Base-by-base conservation (phyloP, 371 early-diverging fungal species). In the Lichtheimia hyalospora region DNA sequence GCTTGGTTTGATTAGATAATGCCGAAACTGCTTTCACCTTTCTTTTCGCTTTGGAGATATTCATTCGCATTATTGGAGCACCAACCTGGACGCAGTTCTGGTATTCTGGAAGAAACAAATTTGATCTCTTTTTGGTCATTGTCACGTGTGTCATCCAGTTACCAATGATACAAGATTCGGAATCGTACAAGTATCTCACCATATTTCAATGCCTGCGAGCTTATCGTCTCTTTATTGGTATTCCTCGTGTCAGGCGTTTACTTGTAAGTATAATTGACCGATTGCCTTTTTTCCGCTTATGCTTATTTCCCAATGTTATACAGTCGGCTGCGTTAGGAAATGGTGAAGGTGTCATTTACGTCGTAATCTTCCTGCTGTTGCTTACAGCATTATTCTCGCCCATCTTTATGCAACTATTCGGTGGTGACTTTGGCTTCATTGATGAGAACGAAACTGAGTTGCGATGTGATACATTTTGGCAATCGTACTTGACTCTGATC, bases 141-240 rank as follows among this genome's bases (percentile, higher is more conserved):
- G 58, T 63, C 15, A 83, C 85, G 1, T 74, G 80, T 16, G 69
- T 85, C 5, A 73, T 85, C 16, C 84, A 82, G 52, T 41, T 85
- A 15, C 85, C 85, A 0, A 67, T 68, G 59, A 82, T 85, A 25
- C 79, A 78, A 51, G 70, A 74, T 21, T 77, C 78, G 24, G 59
- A 64, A 12, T 68, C 67, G 27, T 85, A 75, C 65, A 81, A 75
- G 48, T 85, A 85, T 52, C 62, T 85, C 20, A 85, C 85, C 0
- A 64, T 77, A 5, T 85, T 85, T 54, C 85, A 83, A 49, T 73
- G 81, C 12, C 34, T 81, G 21, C 61, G 85, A 20, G 20, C 69
- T 1, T 85, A 85, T 58, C 82, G 85, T 12, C 60, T 85, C 7
- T 71, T 85, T 39, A 73, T 81, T 8, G 82, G 80, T 49, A 70